Evolutionary conservation across 495 filamentous ascomycete genomes (phyloP).

Genomic region (Neurospora africana): DNA sequence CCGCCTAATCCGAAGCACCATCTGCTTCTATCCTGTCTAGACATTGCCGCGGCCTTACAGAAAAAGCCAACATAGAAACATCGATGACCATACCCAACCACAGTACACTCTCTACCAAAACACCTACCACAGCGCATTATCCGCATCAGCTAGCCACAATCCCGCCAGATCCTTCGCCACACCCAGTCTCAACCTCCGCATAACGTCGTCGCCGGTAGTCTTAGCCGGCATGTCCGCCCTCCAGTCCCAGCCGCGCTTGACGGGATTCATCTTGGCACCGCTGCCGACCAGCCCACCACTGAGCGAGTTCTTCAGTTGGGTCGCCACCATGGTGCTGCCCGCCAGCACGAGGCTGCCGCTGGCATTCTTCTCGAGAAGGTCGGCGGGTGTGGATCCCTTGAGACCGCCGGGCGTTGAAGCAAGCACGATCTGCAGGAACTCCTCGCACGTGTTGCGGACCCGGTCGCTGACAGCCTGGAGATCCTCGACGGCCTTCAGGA

Average conservation of each 20-base stretch:
- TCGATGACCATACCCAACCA: neutral
- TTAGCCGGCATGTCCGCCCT: slow-evolving; percentile 47
- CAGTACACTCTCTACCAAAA: neutral
- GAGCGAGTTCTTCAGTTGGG: slow-evolving; percentile 46
- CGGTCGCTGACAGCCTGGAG: slow-evolving; percentile 61
- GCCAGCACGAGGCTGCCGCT: slow-evolving; percentile 50
- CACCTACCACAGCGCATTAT: slow-evolving; percentile 22
- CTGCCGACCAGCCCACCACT: slow-evolving; percentile 6
- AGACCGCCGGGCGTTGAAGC: slow-evolving; percentile 30
- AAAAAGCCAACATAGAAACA: neutral
- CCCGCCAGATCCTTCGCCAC: slow-evolving; percentile 59
- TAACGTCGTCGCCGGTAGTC: slow-evolving; percentile 52
- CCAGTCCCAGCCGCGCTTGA: slow-evolving; percentile 80
- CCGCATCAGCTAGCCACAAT: slow-evolving; percentile 50
- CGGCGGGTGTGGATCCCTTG: slow-evolving; percentile 45
- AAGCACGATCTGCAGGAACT: slow-evolving; percentile 52
- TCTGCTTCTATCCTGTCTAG: neutral
- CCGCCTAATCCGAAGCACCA: neutral
- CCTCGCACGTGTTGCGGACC: slow-evolving; percentile 59
- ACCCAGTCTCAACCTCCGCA: slow-evolving; percentile 60
- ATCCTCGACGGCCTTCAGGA: slow-evolving; percentile 75
- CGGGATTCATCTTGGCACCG: slow-evolving; percentile 27
- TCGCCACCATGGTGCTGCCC: slow-evolving; percentile 61
- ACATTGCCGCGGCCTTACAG: neutral
- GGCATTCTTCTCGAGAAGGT: slow-evolving; percentile 58